Evolutionary conservation across 352 stramenopile species (phyloP), one percentile per base, ranked within the genome.

Genomic region (Phytophthora palmivora): DNA sequence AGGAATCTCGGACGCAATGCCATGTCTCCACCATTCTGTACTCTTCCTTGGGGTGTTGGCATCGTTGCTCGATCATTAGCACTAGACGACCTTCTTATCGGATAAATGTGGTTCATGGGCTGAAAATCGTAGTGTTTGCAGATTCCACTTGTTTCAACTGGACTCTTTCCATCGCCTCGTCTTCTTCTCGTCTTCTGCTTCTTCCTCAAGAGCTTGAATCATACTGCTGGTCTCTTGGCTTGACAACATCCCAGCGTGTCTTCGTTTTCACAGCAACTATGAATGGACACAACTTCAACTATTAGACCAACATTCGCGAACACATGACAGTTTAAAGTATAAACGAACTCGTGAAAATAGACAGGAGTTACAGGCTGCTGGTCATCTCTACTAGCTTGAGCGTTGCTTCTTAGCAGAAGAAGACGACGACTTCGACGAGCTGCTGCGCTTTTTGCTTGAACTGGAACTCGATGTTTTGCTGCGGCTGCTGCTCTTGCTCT

Each of bases 361-460:
- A 60, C 63, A 62, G 54, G 54, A 48, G 58, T 63, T 63, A 72
- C 58, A 33, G 32, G 24, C 38, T 41, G 43, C 14, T n/a, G 32
- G 41, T 15, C 36, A 57, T 39, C 43, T 62, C 56, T 77, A 87
- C 66, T 89, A 72, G 28, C 52, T 90, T 19, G 74, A 76, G 53
- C 82, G 83, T 54, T 90, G 74, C 63, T 90, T 92, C 72, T 92
- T 92, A 10, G 74, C 58, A 34, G 68, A 67, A n/a, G 70, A 72
- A 8, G 68, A 72, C 2, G 74, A 82, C n/a, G 77, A 79, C 50
- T 82, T 86, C 5, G 73, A 82, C 21, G 73, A 84, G 24, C 74
- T 82, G 61, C 84, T 90, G 54, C 84, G 84, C 45, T 92, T 92
- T 78, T 92, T 83, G 63, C 78, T 85, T 39, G 72, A 80, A 54